A percentile compares a stretch with the other conserved stretches of the same genome.
Evolutionary conservation across 2,329 filamentous ascomycete genomes (phyloP).

Genomic region (Aureobasidium sp.): DNA sequence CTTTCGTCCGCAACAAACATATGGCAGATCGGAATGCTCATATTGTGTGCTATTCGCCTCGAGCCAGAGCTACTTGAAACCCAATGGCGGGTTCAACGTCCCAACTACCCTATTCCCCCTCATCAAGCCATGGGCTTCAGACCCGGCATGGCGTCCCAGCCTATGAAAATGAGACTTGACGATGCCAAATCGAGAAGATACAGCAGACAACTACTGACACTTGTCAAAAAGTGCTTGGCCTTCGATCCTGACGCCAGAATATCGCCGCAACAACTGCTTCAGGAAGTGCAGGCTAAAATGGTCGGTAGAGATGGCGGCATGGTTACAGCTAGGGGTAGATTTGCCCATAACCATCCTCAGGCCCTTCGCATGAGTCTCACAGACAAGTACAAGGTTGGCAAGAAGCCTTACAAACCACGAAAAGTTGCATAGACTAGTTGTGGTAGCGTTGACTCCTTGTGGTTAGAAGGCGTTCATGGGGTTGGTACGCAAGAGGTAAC

Average conservation of each 20-base stretch:
- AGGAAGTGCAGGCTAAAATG: not conserved
- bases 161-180: not conserved
- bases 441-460: not conserved
- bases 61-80: not conserved
- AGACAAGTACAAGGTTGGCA: not conserved
- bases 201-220: not conserved
- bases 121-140: not conserved
- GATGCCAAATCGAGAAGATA: not conserved
- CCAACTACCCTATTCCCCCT: not conserved
- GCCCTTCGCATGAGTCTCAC: not conserved
- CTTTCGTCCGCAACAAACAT: not conserved
- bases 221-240: not conserved
- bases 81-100: not conserved
- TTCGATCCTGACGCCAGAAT: not conserved
- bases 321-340: not conserved
- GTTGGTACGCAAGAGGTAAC: not conserved
- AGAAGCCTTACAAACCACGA: not conserved
- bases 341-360: not conserved
- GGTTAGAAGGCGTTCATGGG: too few species aligned
- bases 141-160: not conserved
- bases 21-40: slow-evolving; percentile 3
- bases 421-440: not conserved
- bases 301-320: not conserved
- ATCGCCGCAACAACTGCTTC: not conserved
- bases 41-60: not conserved